A percentile compares a stretch with the other conserved stretches of the same genome.
These are phyloP conservation scores for Aureobasidium musti DNA, from an alignment of 2,329 filamentous ascomycete species.

Conservation along the genomic window DNA sequence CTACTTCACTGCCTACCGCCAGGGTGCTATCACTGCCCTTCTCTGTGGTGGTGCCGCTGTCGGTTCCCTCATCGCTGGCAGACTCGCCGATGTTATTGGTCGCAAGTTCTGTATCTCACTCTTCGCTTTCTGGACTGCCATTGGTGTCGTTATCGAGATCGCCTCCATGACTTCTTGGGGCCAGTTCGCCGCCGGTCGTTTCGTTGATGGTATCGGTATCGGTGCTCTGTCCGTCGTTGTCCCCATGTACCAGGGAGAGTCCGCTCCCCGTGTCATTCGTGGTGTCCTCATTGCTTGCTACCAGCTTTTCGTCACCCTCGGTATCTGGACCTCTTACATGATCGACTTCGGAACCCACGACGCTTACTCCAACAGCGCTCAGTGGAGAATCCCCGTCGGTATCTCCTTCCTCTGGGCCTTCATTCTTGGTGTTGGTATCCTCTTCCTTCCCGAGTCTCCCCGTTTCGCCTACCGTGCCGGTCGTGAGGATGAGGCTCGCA, in stretches of 20 bases:
- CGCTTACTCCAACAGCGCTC: slow-evolving; percentile 32
- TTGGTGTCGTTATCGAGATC: slow-evolving; percentile 50
- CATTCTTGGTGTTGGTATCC: slow-evolving; percentile 40
- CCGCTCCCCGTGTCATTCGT: slow-evolving; percentile 62
- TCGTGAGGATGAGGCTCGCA: slow-evolving; percentile 39
- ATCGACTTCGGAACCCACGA: slow-evolving; percentile 39
- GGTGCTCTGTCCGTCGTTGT: slow-evolving; percentile 58
- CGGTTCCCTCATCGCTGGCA: slow-evolving; percentile 47
- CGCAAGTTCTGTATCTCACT: slow-evolving; percentile 53
- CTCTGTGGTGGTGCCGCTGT: slow-evolving; percentile 49
- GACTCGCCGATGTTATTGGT: slow-evolving; percentile 57
- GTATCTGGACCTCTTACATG: slow-evolving; percentile 44
- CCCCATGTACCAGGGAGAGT: slow-evolving; percentile 68
- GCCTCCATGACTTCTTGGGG: slow-evolving; percentile 46
- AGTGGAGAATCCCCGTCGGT: slow-evolving; percentile 41
- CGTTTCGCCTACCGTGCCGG: slow-evolving; percentile 40
- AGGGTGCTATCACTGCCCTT: slow-evolving; percentile 49
- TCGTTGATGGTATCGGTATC: slow-evolving; percentile 48
- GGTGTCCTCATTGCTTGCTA: slow-evolving; percentile 61
- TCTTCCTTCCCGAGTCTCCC: slow-evolving; percentile 41
- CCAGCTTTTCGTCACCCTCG: slow-evolving; percentile 51
- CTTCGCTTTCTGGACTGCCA: slow-evolving; percentile 48
- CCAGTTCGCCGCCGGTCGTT: slow-evolving; percentile 53
- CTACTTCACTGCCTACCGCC: slow-evolving; percentile 40
- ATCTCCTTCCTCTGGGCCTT: slow-evolving; percentile 40